A percentile compares a stretch with the other conserved stretches of the same genome.
Evolutionary conservation across 1,284 basidiomycete species (phyloP).

Genomic region (Stereum hirsutum): DNA sequence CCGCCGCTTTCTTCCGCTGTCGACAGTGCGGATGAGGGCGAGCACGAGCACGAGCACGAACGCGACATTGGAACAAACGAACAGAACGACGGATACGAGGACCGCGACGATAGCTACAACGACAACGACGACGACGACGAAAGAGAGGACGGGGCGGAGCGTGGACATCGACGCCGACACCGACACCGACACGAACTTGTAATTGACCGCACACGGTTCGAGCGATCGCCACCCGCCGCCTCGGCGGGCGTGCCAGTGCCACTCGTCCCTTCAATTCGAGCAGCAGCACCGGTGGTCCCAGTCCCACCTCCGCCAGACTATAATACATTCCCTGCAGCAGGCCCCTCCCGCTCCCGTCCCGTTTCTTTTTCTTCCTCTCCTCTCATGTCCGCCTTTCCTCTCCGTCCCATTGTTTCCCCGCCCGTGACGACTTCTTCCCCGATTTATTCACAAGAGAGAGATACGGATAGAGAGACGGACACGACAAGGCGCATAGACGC

Average conservation of each 20-base stretch:
- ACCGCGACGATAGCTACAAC: not conserved
- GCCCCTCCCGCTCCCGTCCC: too few species aligned
- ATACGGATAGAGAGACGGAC: too few species aligned
- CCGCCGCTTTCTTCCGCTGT: too few species aligned
- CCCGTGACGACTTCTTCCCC: not conserved
- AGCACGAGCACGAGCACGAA: not conserved
- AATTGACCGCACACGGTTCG: not conserved
- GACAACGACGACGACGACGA: not conserved
- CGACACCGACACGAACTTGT: not conserved
- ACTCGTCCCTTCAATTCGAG: too few species aligned
- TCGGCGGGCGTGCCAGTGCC: too few species aligned
- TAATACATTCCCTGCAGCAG: too few species aligned
- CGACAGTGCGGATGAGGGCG: slow-evolving; percentile 6
- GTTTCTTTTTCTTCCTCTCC: too few species aligned
- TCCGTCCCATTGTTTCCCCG: slow-evolving; percentile 2
- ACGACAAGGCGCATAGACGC: too few species aligned
- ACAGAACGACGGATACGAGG: not conserved
- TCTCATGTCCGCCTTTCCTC: not conserved
- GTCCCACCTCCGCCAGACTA: not conserved
- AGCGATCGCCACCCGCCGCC: too few species aligned
- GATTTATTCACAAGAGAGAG: not conserved
- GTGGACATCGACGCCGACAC: too few species aligned
- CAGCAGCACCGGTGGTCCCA: not conserved
- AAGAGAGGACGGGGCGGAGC: not conserved
- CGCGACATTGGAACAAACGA: not conserved